Percentiles rank a stretch among this genome's conserved stretches.
Conservation (phyloP, 768 basidiomycete genomes). For the Coprinellus aureogranulatus region DNA sequence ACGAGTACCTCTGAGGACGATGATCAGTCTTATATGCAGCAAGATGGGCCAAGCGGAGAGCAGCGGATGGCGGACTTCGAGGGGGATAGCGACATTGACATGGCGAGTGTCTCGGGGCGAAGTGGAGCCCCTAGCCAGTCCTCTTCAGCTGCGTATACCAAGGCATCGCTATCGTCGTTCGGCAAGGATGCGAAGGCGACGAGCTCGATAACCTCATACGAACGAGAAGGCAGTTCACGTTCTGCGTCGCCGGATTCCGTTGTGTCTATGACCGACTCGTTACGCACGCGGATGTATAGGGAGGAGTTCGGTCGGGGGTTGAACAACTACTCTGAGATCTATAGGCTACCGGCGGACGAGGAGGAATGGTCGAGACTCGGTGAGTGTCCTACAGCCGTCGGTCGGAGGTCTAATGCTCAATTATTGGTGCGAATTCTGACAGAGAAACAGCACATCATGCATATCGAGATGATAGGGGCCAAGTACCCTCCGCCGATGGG, state of each 20-base stretch:
- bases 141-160: background rate
- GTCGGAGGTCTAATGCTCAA: slow-evolving; percentile 4
- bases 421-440: slow-evolving; percentile 9
- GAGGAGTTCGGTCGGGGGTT: slow-evolving; percentile 68
- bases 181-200: background rate
- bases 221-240: background rate
- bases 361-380: slow-evolving; percentile 72
- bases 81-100: no score
- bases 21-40: background rate
- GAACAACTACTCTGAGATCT: slow-evolving; percentile 80
- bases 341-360: slow-evolving; percentile 74
- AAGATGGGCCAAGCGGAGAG: no score
- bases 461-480: slow-evolving; percentile 58
- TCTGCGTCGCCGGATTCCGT: slow-evolving; percentile 62
- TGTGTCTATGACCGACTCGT: slow-evolving; percentile 62
- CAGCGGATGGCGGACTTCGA: no score
- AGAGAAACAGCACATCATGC: slow-evolving; percentile 71
- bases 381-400: slow-evolving; percentile 27
- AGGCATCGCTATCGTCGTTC: background rate
- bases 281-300: slow-evolving; percentile 56
- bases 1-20: background rate
- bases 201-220: background rate
- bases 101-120: background rate
- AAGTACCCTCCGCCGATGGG: slow-evolving; percentile 61
- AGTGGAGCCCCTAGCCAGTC: no score